Conservation (phyloP, 1,284 basidiomycete genomes). For the Cutaneotrichosporon sp. region DNA sequence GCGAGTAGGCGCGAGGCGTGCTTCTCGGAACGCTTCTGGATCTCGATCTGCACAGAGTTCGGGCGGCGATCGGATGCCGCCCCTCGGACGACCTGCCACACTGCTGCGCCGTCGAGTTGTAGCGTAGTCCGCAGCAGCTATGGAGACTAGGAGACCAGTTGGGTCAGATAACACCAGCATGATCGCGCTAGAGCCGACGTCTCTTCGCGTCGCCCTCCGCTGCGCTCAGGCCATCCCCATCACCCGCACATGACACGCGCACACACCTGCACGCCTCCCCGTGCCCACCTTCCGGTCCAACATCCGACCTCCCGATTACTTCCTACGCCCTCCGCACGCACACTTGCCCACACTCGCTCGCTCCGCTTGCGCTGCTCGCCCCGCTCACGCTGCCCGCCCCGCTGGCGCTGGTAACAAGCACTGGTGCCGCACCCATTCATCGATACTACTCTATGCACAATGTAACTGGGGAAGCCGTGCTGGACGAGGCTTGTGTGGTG, state of each 20-base stretch:
- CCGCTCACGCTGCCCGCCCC: background rate
- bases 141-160: background rate
- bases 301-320: background rate
- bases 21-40: too few species aligned
- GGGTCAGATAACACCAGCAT: background rate
- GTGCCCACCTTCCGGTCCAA: too few species aligned
- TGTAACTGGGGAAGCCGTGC: conserved; percentile 2
- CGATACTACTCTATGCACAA: conserved; percentile 12
- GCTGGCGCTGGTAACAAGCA: background rate
- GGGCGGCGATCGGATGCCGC: too few species aligned
- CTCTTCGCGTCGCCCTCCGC: too few species aligned
- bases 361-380: too few species aligned
- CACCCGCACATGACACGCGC: background rate
- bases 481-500: background rate
- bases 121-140: too few species aligned
- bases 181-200: background rate
- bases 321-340: background rate
- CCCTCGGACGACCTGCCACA: too few species aligned
- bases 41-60: too few species aligned
- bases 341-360: background rate
- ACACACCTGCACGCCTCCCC: too few species aligned
- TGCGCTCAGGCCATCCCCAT: background rate
- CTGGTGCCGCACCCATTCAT: conserved; percentile 11
- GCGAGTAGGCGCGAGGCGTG: too few species aligned
- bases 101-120: too few species aligned